Conservation (phyloP, 1,284 basidiomycete species). For the Lentinula novae-zelandiae region DNA sequence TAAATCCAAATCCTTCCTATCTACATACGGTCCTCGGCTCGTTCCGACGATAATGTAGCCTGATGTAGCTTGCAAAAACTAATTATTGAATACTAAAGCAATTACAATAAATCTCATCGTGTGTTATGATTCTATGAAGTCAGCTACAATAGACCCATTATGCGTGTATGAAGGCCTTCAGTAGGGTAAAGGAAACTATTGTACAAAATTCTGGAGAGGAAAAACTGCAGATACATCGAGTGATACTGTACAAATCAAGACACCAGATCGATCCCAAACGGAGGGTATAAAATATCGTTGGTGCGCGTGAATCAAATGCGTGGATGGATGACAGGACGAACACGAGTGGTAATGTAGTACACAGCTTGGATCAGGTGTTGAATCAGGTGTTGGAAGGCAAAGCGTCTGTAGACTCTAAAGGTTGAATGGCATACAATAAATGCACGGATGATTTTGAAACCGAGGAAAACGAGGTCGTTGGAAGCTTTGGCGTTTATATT, state of each 20-base stretch:
- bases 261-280: not conserved
- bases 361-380: not conserved
- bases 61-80: not conserved
- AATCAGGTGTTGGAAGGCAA: not conserved
- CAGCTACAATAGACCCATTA: not conserved
- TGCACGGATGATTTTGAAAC: not conserved
- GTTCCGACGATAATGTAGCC: too few relatives aligned
- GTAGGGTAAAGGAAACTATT: not conserved
- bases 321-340: conserved; percentile 2
- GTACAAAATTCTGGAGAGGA: not conserved
- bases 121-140: not conserved
- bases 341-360: not conserved
- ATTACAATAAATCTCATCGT: not conserved
- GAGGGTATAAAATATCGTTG: not conserved
- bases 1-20: too few relatives aligned
- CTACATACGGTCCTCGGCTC: too few relatives aligned
- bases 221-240: not conserved
- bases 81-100: not conserved
- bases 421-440: not conserved
- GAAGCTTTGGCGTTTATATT: conserved; percentile 8
- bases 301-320: not conserved
- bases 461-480: not conserved
- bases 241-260: not conserved
- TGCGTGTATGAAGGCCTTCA: conserved; percentile 4
- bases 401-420: not conserved